A percentile compares a stretch with the other conserved stretches of the same genome.
Evolutionary conservation across 1,139 yeast genomes (phyloP).

Genomic region (Blastobotrys serpentis): DNA sequence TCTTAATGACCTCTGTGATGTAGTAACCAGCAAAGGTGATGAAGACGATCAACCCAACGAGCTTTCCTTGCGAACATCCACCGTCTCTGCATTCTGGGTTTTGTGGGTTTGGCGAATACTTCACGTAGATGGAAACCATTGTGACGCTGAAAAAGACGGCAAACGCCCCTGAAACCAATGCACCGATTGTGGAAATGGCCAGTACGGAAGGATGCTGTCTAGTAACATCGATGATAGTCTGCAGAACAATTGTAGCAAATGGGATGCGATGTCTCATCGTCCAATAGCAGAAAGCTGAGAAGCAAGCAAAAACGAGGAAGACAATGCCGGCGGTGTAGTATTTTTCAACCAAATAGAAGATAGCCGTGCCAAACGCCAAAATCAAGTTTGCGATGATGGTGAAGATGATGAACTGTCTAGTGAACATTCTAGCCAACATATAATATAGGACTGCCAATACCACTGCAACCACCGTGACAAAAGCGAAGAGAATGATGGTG

Average conservation of each 20-base stretch:
- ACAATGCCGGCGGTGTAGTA: conserved; percentile 82
- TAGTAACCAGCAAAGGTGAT: conserved; percentile 84
- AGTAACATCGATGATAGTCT: conserved; percentile 74
- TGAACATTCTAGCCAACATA: conserved; percentile 59
- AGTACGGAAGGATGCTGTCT: conserved; percentile 67
- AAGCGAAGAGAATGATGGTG: conserved; percentile 67
- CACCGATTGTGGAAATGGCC: conserved; percentile 62
- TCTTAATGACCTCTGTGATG: conserved; percentile 80
- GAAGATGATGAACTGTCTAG: conserved; percentile 64
- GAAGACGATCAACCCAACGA: conserved; percentile 64
- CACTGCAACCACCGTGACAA: conserved; percentile 61
- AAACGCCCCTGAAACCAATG: conserved; percentile 62
- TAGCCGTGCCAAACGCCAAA: conserved; percentile 71
- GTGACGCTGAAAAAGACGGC: conserved; percentile 64
- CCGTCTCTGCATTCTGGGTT: conserved; percentile 63
- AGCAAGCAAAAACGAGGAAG: conserved; percentile 49
- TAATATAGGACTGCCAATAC: conserved; percentile 59
- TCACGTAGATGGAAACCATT: conserved; percentile 73
- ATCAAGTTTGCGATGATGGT: conserved; percentile 68
- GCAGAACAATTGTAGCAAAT: conserved; percentile 70
- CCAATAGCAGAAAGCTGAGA: conserved; percentile 76
- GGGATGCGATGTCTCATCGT: conserved; percentile 66
- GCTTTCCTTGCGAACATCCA: conserved; percentile 60
- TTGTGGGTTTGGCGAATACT: conserved; percentile 53
- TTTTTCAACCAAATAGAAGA: conserved; percentile 56